A percentile compares a stretch with the other conserved stretches of the same genome.
These are phyloP conservation scores for Raphidocelis subcapitata DNA, from an alignment of 139 green algal genomes.

Conservation along the genomic window DNA sequence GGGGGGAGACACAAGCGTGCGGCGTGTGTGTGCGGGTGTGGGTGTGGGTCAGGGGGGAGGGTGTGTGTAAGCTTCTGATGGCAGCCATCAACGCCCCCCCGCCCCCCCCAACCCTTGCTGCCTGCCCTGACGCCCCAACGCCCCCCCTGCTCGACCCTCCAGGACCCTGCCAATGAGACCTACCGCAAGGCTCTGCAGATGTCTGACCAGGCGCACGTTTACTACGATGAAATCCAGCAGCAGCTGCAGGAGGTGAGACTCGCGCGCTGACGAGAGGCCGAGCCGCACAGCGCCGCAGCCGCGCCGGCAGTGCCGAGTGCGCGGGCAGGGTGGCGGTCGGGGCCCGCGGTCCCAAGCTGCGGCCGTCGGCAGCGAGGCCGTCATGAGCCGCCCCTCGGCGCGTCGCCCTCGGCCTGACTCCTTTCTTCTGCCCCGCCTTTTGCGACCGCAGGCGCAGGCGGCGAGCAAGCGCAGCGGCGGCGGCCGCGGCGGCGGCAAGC, in stretches of 20 bases:
- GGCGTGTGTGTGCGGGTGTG: neutral
- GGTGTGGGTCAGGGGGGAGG: neutral
- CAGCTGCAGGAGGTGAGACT: slow-evolving; percentile 46
- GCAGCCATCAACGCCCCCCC: neutral
- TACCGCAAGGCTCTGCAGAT: slow-evolving; percentile 96
- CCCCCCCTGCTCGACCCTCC: neutral
- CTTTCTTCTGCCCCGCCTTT: neutral
- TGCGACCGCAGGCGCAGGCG: too few relatives aligned
- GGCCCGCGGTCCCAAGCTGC: slow-evolving; percentile 6
- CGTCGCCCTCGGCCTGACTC: neutral
- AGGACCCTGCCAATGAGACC: slow-evolving; percentile 89
- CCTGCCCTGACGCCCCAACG: neutral
- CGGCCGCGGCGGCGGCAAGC: slow-evolving; percentile 7
- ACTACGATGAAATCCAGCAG: slow-evolving; percentile 89
- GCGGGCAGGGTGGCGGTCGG: slow-evolving; percentile 41
- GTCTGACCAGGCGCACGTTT: slow-evolving; percentile 82
- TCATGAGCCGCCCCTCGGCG: neutral
- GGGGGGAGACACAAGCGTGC: neutral
- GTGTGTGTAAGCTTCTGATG: neutral
- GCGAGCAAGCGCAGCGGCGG: slow-evolving; percentile 18
- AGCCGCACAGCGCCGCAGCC: too few relatives aligned
- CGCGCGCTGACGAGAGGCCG: too few relatives aligned
- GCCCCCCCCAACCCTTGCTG: neutral
- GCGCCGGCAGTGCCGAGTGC: too few relatives aligned
- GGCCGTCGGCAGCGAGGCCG: neutral